These are phyloP conservation scores for Hymenoscyphus scutula DNA, from an alignment of 2,329 filamentous ascomycete species.

Conservation along the genomic window DNA sequence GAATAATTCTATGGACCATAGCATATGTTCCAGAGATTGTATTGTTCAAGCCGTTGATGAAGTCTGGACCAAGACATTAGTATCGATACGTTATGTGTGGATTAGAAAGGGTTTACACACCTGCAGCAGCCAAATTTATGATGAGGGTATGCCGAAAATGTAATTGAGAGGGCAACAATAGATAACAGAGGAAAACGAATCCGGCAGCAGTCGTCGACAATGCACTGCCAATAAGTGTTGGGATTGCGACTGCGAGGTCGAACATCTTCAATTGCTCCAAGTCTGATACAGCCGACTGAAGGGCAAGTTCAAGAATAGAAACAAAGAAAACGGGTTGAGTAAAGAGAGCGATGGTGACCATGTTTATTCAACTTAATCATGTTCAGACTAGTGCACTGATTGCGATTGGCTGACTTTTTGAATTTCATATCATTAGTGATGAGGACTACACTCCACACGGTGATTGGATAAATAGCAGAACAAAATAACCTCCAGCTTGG, in stretches of 20 bases:
- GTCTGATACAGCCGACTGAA: neutral
- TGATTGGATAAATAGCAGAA: too few relatives aligned
- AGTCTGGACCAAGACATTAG: neutral
- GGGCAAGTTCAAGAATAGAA: neutral
- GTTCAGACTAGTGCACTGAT: too few relatives aligned
- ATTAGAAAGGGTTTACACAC: constrained; percentile 14
- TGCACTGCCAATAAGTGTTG: constrained; percentile 23
- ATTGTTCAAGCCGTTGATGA: constrained; percentile 16
- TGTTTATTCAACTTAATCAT: too few relatives aligned
- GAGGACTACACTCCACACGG: too few relatives aligned
- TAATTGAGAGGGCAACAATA: constrained; percentile 22
- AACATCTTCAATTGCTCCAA: constrained; percentile 13
- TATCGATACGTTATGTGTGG: constrained; percentile 11
- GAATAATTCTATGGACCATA: constrained; percentile 25
- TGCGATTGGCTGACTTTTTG: too few relatives aligned
- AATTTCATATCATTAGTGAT: too few relatives aligned
- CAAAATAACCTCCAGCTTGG: too few relatives aligned
- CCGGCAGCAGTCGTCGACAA: constrained; percentile 24
- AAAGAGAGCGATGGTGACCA: too few relatives aligned
- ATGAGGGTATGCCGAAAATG: constrained; percentile 29
- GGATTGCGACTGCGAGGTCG: constrained; percentile 23
- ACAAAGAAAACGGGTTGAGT: too few relatives aligned
- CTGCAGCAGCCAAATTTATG: constrained; percentile 24
- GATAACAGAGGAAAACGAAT: constrained; percentile 22
- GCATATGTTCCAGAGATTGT: constrained; percentile 20